Evolutionary conservation across 108 stramenopile genomes (phyloP).

Genomic region (Thalassiosira profunda): DNA sequence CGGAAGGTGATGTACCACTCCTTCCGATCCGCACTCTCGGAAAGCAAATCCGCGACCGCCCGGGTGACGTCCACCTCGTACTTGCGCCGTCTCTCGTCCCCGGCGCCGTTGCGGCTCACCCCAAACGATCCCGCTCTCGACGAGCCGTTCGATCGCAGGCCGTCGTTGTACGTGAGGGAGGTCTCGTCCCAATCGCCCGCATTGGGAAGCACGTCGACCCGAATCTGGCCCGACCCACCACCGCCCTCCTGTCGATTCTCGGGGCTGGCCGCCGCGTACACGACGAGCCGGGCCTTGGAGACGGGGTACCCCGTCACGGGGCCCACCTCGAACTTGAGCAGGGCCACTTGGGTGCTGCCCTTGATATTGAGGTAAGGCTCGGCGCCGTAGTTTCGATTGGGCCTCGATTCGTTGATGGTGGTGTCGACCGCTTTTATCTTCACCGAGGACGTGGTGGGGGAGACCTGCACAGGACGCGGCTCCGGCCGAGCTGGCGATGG

Average conservation of each 20-base stretch:
- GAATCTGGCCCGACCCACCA: not conserved
- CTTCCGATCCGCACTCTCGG: too few relatives aligned
- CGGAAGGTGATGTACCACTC: too few relatives aligned
- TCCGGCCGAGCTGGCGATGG: too few relatives aligned
- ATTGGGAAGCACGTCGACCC: not conserved
- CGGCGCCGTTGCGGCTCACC: not conserved
- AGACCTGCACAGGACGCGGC: not conserved
- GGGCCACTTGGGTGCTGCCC: not conserved
- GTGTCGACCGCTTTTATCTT: constrained; percentile 2
- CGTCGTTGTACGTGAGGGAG: not conserved
- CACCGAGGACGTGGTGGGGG: not conserved
- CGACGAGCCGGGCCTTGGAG: not conserved
- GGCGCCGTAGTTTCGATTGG: not conserved
- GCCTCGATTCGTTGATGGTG: not conserved
- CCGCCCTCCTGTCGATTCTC: not conserved
- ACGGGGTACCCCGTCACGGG: not conserved
- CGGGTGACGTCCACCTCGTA: not conserved
- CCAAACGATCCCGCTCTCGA: not conserved
- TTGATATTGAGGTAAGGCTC: not conserved
- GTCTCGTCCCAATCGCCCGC: not conserved
- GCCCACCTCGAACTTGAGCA: not conserved
- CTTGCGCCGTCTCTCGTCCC: not conserved
- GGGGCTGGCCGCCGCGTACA: not conserved
- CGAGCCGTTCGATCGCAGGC: too few relatives aligned
- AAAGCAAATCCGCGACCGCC: not conserved